Conservation (phyloP, 2,329 filamentous ascomycete species). For the Biscogniauxia mediterranea region DNA sequence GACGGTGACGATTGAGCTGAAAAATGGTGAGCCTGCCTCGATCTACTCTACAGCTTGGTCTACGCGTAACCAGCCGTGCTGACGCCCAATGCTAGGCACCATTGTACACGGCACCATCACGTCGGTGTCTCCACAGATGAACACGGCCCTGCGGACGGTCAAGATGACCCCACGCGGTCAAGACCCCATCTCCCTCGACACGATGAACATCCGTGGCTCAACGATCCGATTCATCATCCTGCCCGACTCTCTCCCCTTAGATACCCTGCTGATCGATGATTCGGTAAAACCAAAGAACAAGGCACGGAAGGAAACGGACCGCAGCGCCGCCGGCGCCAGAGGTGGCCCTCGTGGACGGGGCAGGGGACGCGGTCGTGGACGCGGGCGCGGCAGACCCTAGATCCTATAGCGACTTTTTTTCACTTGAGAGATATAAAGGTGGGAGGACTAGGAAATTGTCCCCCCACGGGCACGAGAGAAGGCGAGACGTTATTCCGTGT, state of each 20-base stretch:
- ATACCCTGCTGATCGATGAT: slow-evolving; percentile 94
- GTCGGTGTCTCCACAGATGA: slow-evolving; percentile 97
- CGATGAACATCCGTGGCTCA: slow-evolving; percentile 94
- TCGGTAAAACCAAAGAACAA: slow-evolving; percentile 99
- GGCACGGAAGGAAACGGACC: slow-evolving; percentile 83
- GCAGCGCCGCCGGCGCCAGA: slow-evolving; percentile 53
- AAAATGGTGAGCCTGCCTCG: slow-evolving; percentile 70
- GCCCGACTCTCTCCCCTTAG: slow-evolving; percentile 89
- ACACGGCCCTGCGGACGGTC: slow-evolving; percentile 90
- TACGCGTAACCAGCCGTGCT: slow-evolving; percentile 1
- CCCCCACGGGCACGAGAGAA: neutral
- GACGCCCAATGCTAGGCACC: slow-evolving; percentile 63
- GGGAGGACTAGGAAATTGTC: neutral
- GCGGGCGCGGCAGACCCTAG: slow-evolving; percentile 39
- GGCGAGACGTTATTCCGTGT: neutral
- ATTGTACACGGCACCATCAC: slow-evolving; percentile 97
- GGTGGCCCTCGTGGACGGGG: slow-evolving; percentile 52
- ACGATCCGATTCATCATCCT: slow-evolving; percentile 97
- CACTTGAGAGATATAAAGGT: neutral
- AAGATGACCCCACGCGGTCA: slow-evolving; percentile 94
- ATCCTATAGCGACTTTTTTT: slow-evolving; percentile 20
- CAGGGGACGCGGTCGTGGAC: slow-evolving; percentile 53
- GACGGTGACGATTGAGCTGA: slow-evolving; percentile 96
- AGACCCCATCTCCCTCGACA: slow-evolving; percentile 83
- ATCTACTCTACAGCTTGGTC: neutral